A percentile compares a stretch with the other conserved stretches of the same genome.
Evolutionary conservation across 805 yeast genomes (phyloP).

Genomic region (Blastobotrys peoriensis): DNA sequence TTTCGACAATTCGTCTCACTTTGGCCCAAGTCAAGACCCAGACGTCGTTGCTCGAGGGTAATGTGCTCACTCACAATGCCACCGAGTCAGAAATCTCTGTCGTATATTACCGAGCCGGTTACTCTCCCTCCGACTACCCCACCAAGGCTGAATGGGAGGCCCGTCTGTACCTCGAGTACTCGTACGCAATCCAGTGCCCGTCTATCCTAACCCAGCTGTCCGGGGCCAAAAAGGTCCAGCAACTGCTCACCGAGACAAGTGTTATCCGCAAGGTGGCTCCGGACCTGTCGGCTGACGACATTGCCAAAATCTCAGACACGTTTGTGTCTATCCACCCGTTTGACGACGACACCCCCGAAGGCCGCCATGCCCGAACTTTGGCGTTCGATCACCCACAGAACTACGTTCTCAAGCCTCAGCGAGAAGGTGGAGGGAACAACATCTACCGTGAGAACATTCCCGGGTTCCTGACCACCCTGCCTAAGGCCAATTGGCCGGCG

Average conservation of each 20-base stretch:
- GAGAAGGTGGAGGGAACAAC: slow-evolving; percentile 99
- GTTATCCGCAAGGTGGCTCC: slow-evolving; percentile 44
- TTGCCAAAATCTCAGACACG: slow-evolving; percentile 42
- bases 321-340: slow-evolving; percentile 86
- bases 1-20: slow-evolving; percentile 61
- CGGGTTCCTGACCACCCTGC: slow-evolving; percentile 50
- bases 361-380: slow-evolving; percentile 53
- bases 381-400: slow-evolving; percentile 63
- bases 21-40: slow-evolving; percentile 46
- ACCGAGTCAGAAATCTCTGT: slow-evolving; percentile 73
- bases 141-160: slow-evolving; percentile 68
- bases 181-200: slow-evolving; percentile 87
- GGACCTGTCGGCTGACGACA: slow-evolving; percentile 25
- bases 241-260: slow-evolving; percentile 58
- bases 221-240: slow-evolving; percentile 94
- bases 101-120: slow-evolving; percentile 86
- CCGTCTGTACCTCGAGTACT: slow-evolving; percentile 63
- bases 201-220: slow-evolving; percentile 81
- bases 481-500: slow-evolving; percentile 76
- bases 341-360: slow-evolving; percentile 56
- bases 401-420: slow-evolving; percentile 90
- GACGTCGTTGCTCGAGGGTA: slow-evolving; percentile 10
- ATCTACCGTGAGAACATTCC: slow-evolving; percentile 86
- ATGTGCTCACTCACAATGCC: slow-evolving; percentile 43
- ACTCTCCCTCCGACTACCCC: slow-evolving; percentile 75